phyloP scores from a whole-genome alignment of 1,284 basidiomycete species.

The Cryptococcus sp. region DNA sequence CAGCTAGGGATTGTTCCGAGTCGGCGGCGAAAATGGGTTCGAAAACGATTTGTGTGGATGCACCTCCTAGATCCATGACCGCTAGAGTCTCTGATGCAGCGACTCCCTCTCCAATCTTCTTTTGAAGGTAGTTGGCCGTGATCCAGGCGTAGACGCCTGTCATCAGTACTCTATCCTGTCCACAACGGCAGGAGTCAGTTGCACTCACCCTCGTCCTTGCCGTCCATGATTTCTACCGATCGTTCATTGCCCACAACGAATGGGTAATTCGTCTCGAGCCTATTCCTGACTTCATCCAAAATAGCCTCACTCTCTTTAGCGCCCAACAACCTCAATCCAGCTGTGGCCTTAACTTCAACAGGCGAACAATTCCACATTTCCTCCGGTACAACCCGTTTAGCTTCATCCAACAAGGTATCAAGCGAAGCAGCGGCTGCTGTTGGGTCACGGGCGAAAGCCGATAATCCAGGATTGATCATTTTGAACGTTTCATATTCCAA shows the following conservation, averaged over 20 bases:
- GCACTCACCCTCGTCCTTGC: conserved; percentile 75
- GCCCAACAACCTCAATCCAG: conserved; percentile 78
- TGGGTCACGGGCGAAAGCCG: conserved; percentile 59
- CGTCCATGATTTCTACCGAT: conserved; percentile 87
- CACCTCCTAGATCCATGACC: conserved; percentile 93
- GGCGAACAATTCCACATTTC: conserved; percentile 71
- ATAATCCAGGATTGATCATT: conserved; percentile 77
- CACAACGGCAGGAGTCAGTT: not conserved
- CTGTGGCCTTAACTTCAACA: conserved; percentile 91
- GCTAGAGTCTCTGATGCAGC: conserved; percentile 66
- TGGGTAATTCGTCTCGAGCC: conserved; percentile 64
- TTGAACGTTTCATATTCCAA: conserved; percentile 95
- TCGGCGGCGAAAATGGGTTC: conserved; percentile 65
- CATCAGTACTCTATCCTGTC: not conserved
- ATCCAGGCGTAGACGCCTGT: conserved; percentile 89
- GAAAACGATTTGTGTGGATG: conserved; percentile 97
- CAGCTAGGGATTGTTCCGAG: conserved; percentile 57
- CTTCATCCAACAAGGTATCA: conserved; percentile 75
- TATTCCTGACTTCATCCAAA: conserved; percentile 65
- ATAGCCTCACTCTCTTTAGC: conserved; percentile 66
- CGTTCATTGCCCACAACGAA: conserved; percentile 63
- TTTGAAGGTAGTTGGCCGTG: conserved; percentile 88
- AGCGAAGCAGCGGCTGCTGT: conserved; percentile 72
- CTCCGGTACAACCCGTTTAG: conserved; percentile 69
- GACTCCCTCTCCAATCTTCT: conserved; percentile 60